phyloP scores from a whole-genome alignment of 2,329 filamentous ascomycete species.

The Byssothecium circinans region DNA sequence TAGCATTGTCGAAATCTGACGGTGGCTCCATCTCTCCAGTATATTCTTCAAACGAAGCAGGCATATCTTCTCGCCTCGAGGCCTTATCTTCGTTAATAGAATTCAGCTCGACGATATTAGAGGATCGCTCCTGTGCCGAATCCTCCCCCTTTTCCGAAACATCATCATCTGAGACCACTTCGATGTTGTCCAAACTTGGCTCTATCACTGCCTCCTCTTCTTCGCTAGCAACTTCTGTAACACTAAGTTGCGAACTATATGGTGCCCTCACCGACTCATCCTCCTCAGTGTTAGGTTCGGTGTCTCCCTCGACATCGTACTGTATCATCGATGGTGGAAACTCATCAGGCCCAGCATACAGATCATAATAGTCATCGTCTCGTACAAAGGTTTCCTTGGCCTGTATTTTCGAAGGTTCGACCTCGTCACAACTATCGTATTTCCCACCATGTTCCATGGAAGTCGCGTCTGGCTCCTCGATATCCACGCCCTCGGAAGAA shows the following conservation, averaged over 20 bases:
- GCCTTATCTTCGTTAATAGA: neutral
- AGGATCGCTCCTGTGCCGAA: neutral
- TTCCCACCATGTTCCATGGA: too few relatives aligned
- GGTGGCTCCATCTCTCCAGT: neutral
- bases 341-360: slow-evolving; percentile 29
- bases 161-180: neutral
- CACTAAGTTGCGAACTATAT: neutral
- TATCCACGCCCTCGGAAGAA: neutral
- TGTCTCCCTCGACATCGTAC: slow-evolving; percentile 38
- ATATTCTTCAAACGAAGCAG: neutral
- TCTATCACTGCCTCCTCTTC: neutral
- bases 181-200: neutral
- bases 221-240: neutral
- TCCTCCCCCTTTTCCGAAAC: neutral
- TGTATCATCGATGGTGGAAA: slow-evolving; percentile 62
- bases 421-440: too few relatives aligned
- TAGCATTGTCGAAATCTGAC: neutral
- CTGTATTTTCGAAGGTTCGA: too few relatives aligned
- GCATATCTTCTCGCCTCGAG: neutral
- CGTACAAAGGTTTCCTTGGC: slow-evolving; percentile 13
- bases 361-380: slow-evolving; percentile 24
- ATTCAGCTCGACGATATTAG: neutral
- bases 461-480: too few relatives aligned
- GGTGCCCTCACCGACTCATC: slow-evolving; percentile 15
- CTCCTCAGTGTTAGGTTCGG: slow-evolving; percentile 31